Percentiles rank a stretch among this genome's conserved stretches.
These are phyloP conservation scores for Conticribra weissflogii DNA, from an alignment of 108 stramenopile genomes.

Conservation along the genomic window DNA sequence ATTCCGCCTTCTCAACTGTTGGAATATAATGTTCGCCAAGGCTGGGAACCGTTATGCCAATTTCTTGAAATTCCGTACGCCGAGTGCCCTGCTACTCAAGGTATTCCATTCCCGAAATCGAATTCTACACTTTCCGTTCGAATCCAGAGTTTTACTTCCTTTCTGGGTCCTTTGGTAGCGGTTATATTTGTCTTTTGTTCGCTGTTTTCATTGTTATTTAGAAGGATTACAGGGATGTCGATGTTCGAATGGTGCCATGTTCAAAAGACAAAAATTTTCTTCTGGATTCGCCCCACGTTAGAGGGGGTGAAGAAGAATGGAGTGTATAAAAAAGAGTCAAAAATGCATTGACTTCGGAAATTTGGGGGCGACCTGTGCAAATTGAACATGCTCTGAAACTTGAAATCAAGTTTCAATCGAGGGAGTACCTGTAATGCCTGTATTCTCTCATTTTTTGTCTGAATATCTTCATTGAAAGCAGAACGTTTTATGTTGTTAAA, in stretches of 20 bases:
- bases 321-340: background rate
- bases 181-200: constrained; percentile 55
- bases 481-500: too few species aligned
- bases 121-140: constrained; percentile 68
- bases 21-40: constrained; percentile 76
- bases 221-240: constrained; percentile 54
- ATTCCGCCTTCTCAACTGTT: constrained; percentile 68
- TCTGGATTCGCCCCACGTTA: background rate
- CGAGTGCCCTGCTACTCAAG: constrained; percentile 58
- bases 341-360: background rate
- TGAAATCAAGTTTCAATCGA: too few species aligned
- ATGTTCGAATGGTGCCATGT: constrained; percentile 52
- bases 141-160: constrained; percentile 62
- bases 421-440: too few species aligned
- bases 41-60: constrained; percentile 78
- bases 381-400: too few species aligned
- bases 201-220: constrained; percentile 51
- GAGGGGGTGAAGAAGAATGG: background rate
- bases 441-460: too few species aligned
- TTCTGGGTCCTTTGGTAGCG: constrained; percentile 52
- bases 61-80: constrained; percentile 62
- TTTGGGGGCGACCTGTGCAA: too few species aligned
- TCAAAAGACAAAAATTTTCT: constrained; percentile 4
- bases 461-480: too few species aligned
- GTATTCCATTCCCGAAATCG: constrained; percentile 71